Evolutionary conservation across 495 filamentous ascomycete genomes (phyloP).

Genomic region (Friedmanniomyces endolithicus): DNA sequence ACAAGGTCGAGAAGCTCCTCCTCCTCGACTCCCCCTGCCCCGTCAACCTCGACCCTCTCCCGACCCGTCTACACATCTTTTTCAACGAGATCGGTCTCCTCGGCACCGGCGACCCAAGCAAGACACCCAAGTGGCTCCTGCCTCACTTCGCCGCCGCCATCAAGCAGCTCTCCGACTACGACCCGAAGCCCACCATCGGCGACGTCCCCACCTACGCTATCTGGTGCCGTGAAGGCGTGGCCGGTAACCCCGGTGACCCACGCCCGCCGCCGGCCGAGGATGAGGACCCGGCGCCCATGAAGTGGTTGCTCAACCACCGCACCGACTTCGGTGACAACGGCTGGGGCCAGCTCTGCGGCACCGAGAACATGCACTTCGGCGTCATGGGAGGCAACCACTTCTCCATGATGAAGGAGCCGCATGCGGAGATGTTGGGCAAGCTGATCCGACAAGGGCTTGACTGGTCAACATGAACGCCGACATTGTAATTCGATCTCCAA

Average conservation of each 20-base stretch:
- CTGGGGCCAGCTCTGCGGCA: constrained; percentile 64
- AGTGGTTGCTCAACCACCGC: constrained; percentile 66
- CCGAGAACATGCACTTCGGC: constrained; percentile 46
- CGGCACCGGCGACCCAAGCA: constrained; percentile 48
- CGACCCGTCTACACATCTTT: constrained; percentile 62
- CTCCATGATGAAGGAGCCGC: constrained; percentile 49
- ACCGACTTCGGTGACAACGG: constrained; percentile 65
- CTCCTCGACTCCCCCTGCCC: constrained; percentile 77
- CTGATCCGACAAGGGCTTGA: constrained; percentile 17
- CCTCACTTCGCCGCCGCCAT: constrained; percentile 75
- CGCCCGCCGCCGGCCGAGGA: constrained; percentile 39
- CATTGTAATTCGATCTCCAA: neutral
- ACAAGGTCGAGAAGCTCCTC: constrained; percentile 60
- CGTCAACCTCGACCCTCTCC: constrained; percentile 64
- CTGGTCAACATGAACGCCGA: constrained; percentile 7
- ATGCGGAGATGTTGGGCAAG: constrained; percentile 14
- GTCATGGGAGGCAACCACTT: constrained; percentile 61
- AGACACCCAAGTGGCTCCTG: constrained; percentile 67
- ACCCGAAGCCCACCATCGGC: constrained; percentile 41
- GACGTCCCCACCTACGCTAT: constrained; percentile 56
- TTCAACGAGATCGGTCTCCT: constrained; percentile 72
- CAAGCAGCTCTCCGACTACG: constrained; percentile 60
- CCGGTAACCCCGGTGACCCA: constrained; percentile 54
- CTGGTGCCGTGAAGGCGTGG: constrained; percentile 75
- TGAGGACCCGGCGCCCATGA: constrained; percentile 59